Base-by-base conservation (phyloP, 495 filamentous ascomycete genomes). In the Annulohypoxylon maeteangense region DNA sequence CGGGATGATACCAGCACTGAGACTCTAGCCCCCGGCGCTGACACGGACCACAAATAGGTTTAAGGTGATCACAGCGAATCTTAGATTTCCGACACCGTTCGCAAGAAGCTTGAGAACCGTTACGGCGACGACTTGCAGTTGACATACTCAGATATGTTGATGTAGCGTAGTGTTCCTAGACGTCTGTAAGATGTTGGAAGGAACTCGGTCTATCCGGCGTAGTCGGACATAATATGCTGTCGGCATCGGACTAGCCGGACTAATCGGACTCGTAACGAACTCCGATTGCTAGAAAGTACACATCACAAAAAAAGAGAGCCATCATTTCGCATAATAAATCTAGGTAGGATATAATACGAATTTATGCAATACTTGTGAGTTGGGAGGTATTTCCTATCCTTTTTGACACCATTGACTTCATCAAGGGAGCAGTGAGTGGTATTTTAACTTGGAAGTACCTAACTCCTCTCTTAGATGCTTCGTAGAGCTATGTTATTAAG, bases 1-100 rank as follows among this genome's bases (percentile, higher is more conserved):
- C 59, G 1, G 59, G 59, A 53, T 63, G 60, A 5, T 53, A 63
- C 45, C 60, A 63, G 32, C 60, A 63, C 25, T 63, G 60, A 7
- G 47, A 40, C 22, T 53, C 59, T 23, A 62, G 59, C 14, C 59
- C 59, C 22, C 47, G 32, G 7, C 47, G 60, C 8, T 20, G 31
- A 29, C 60, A 63, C 18, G 60, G 60, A 25, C 31, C 32, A 53
- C 47, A 63, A 3, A 53, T 27, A 12, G 45, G 59, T 25, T 51
- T 48, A 11, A 36, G 31, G 18, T 53, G 45, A 29, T 63, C 60
- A 29, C 60, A 63, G 7, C 59, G 31, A 3, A 51, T 62, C 22
- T 62, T 62, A 11, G 59, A 29, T 27, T 62, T 62, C 31, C 45
- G 59, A 51, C 59, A 62, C 3, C 59, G 45, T 45, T 62, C 59